These are phyloP conservation scores for Solanum hybrid DNA, from an alignment of 305 asterid genomes.

Conservation along the genomic window DNA sequence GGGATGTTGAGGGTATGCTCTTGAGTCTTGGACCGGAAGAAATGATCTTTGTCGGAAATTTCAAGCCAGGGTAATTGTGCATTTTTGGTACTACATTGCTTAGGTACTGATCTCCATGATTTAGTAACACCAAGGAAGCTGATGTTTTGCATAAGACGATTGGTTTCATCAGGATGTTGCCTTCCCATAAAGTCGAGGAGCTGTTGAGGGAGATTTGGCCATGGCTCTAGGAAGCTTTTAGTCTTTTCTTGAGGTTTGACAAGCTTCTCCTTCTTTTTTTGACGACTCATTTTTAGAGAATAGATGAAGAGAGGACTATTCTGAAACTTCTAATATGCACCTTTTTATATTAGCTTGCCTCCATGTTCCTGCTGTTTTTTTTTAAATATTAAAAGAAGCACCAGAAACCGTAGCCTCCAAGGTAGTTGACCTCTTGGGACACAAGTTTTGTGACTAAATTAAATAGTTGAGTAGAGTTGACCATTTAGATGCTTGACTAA, in stretches of 20 bases:
- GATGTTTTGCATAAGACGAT: constrained; percentile 16
- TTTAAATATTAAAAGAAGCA: not conserved
- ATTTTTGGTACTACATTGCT: not conserved
- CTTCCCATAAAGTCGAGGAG: constrained; percentile 12
- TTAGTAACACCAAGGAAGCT: constrained; percentile 19
- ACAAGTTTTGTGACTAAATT: not conserved
- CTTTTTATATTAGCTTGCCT: not conserved
- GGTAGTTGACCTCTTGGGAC: constrained; percentile 5
- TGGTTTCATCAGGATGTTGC: not conserved
- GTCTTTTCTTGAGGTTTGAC: not conserved
- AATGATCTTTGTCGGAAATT: not conserved
- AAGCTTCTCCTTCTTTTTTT: constrained; percentile 1
- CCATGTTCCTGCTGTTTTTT: not conserved
- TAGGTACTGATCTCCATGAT: constrained; percentile 24
- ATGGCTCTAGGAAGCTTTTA: constrained; percentile 10
- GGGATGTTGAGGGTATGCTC: constrained; percentile 6
- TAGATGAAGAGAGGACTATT: not conserved
- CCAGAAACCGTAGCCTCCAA: constrained; percentile 3
- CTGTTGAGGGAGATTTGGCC: constrained; percentile 33
- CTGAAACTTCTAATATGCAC: not conserved
- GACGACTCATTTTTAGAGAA: constrained; percentile 12
- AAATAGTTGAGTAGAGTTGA: not conserved
- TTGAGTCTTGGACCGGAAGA: not conserved
- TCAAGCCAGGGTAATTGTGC: not conserved
- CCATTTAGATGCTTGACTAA: not conserved